A percentile compares a stretch with the other conserved stretches of the same genome.
These are phyloP conservation scores for Gautieria morchelliformis DNA, from an alignment of 768 basidiomycete species.

Conservation along the genomic window DNA sequence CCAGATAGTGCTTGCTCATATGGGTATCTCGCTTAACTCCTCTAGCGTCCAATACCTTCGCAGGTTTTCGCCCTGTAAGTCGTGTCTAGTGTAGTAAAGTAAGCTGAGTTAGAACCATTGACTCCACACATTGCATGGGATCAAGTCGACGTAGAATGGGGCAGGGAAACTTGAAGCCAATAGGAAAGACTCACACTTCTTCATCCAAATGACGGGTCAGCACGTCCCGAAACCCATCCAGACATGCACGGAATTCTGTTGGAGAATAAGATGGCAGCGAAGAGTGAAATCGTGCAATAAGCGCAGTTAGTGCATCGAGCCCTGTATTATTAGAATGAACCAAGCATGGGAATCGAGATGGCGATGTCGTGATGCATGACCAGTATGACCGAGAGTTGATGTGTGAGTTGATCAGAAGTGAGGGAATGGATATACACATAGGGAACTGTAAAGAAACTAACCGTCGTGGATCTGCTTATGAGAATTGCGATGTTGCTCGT, in stretches of 20 bases:
- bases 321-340: slow-evolving; percentile 21
- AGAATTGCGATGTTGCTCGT: slow-evolving; percentile 37
- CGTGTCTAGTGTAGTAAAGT: slow-evolving; percentile 36
- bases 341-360: not conserved
- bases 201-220: slow-evolving; percentile 26
- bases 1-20: not conserved
- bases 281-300: slow-evolving; percentile 33
- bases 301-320: slow-evolving; percentile 31
- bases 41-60: slow-evolving; percentile 43
- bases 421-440: not conserved
- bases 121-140: not conserved
- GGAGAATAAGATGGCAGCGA: slow-evolving; percentile 41
- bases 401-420: not conserved
- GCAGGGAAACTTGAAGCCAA: slow-evolving; percentile 3
- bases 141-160: not conserved
- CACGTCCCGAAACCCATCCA: slow-evolving; percentile 33
- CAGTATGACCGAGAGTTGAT: not conserved
- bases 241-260: slow-evolving; percentile 36
- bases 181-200: slow-evolving; percentile 26
- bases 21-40: slow-evolving; percentile 25
- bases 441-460: slow-evolving; percentile 11
- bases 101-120: not conserved
- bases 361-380: too few relatives aligned
- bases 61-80: slow-evolving; percentile 41
- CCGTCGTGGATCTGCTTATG: slow-evolving; percentile 48